Evolutionary conservation across 225 moss, liverwort and hornwort genomes (phyloP).

Genomic region (Ulota crispa): DNA sequence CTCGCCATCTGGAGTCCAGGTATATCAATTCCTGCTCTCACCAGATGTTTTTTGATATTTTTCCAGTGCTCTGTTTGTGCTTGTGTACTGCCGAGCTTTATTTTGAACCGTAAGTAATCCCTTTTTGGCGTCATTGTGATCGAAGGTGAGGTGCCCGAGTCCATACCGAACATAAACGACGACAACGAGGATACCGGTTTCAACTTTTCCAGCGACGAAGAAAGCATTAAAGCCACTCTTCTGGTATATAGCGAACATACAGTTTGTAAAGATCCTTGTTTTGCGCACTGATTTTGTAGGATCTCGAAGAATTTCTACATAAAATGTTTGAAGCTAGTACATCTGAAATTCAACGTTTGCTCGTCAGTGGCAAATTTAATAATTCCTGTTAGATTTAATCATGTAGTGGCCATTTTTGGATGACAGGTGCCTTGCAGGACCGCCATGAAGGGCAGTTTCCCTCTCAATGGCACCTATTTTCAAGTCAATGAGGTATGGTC

Average conservation of each 20-base stretch:
- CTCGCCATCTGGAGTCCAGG: slow-evolving; percentile 84
- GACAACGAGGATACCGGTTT: slow-evolving; percentile 32
- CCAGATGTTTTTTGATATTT: not conserved
- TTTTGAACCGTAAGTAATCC: not conserved
- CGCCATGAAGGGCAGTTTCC: slow-evolving; percentile 76
- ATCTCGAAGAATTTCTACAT: not conserved
- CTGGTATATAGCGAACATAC: slow-evolving; percentile 35
- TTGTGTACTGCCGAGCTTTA: not conserved
- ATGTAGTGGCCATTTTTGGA: not conserved
- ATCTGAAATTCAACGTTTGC: not conserved
- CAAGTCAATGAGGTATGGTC: slow-evolving; percentile 86
- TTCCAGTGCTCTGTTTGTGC: not conserved
- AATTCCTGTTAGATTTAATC: not conserved
- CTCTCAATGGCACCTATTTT: slow-evolving; percentile 92
- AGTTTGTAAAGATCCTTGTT: not conserved
- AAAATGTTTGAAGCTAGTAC: not conserved
- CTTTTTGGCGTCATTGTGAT: not conserved
- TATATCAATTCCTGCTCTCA: not conserved
- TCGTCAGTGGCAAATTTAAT: not conserved
- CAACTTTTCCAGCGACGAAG: slow-evolving; percentile 28
- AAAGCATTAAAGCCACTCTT: slow-evolving; percentile 68
- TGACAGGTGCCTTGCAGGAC: slow-evolving; percentile 82
- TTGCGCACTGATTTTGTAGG: not conserved
- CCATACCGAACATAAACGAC: slow-evolving; percentile 48
- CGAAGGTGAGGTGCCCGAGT: slow-evolving; percentile 53